These are phyloP conservation scores for Linaria vulgaris DNA, from an alignment of 257 asterid genomes.

Conservation along the genomic window DNA sequence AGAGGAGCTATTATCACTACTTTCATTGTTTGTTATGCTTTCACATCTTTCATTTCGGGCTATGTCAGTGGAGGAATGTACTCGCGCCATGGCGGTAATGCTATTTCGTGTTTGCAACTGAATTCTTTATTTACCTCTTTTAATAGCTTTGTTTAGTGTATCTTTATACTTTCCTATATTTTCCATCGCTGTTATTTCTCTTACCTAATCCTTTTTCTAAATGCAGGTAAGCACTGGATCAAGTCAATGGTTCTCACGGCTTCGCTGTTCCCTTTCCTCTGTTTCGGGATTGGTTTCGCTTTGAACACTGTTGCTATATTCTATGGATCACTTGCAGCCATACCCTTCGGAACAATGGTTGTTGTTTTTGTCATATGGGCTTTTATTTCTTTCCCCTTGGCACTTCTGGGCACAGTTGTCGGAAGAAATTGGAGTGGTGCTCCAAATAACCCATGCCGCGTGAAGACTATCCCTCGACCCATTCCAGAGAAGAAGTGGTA, in stretches of 20 bases:
- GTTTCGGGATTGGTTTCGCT: slow-evolving; percentile 63
- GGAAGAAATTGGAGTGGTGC: slow-evolving; percentile 74
- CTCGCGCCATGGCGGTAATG: slow-evolving; percentile 61
- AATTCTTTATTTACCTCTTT: background rate
- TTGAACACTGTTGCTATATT: slow-evolving; percentile 66
- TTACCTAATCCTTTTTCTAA: background rate
- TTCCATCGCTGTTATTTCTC: background rate
- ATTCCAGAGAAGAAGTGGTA: slow-evolving; percentile 67
- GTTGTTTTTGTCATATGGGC: slow-evolving; percentile 65
- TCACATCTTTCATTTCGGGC: slow-evolving; percentile 64
- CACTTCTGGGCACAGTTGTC: slow-evolving; percentile 62
- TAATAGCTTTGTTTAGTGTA: background rate
- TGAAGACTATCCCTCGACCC: slow-evolving; percentile 70
- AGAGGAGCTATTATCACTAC: slow-evolving; percentile 64
- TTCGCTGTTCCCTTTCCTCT: slow-evolving; percentile 61
- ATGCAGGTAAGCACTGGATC: slow-evolving; percentile 62
- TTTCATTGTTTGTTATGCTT: slow-evolving; percentile 58
- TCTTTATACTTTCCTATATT: background rate
- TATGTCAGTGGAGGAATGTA: slow-evolving; percentile 68
- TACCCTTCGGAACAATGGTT: slow-evolving; percentile 68
- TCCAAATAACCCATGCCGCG: slow-evolving; percentile 68
- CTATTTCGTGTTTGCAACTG: slow-evolving; percentile 4
- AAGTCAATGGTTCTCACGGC: slow-evolving; percentile 64
- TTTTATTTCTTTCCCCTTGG: slow-evolving; percentile 61
- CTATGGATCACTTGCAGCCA: slow-evolving; percentile 69